Evolutionary conservation across 208 protist genomes (phyloP).

Genomic region (Leishmania mexicana): DNA sequence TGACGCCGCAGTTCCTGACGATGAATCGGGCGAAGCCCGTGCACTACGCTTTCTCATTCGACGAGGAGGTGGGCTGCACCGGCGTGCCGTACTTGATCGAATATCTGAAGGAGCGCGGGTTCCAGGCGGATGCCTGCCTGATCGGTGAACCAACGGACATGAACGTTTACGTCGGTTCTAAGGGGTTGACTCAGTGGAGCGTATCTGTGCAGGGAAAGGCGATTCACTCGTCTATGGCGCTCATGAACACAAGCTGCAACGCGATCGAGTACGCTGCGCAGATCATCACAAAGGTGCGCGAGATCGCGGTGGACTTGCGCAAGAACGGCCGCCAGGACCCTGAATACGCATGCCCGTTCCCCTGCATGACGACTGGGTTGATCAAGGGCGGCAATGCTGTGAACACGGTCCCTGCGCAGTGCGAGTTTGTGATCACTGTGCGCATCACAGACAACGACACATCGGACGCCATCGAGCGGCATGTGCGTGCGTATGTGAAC

Average conservation of each 20-base stretch:
- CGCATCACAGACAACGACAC: constrained; percentile 38
- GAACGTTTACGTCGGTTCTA: constrained; percentile 46
- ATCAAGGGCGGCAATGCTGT: constrained; percentile 48
- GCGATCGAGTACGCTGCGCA: constrained; percentile 49
- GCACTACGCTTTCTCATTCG: constrained; percentile 60
- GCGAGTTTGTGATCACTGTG: constrained; percentile 42
- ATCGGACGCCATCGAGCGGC: constrained; percentile 24
- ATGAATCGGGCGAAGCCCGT: constrained; percentile 55
- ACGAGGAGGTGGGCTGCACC: constrained; percentile 58
- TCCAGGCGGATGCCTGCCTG: constrained; percentile 32
- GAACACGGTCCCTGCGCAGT: constrained; percentile 66
- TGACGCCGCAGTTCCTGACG: constrained; percentile 39
- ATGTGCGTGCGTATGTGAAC: constrained; percentile 38
- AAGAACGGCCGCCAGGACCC: constrained; percentile 25
- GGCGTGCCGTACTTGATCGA: constrained; percentile 40
- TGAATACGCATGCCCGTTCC: constrained; percentile 32
- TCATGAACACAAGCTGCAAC: constrained; percentile 54
- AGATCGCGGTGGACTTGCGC: constrained; percentile 41
- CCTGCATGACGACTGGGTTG: constrained; percentile 35
- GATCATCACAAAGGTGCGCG: constrained; percentile 48
- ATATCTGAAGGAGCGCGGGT: constrained; percentile 32
- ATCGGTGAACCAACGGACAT: constrained; percentile 18
- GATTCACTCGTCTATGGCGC: constrained; percentile 57
- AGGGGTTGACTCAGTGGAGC: constrained; percentile 26
- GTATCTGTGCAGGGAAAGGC: constrained; percentile 51